phyloP scores from a whole-genome alignment of 331 rosid genomes.

The Acacia pycnantha region DNA sequence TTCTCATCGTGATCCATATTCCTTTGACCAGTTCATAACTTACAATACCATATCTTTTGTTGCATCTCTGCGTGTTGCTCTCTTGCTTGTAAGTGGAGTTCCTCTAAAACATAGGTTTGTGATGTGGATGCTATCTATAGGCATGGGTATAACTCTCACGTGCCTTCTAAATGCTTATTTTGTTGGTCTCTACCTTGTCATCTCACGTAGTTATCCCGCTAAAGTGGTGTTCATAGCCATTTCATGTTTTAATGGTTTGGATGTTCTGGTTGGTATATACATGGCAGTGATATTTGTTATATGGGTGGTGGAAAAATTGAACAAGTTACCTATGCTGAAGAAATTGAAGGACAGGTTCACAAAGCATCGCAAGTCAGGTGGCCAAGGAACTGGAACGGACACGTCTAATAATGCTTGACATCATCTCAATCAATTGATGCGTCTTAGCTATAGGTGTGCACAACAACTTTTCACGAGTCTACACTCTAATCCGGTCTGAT shows the following conservation, averaged over 20 bases:
- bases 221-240: too few relatives aligned
- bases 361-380: background rate
- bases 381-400: background rate
- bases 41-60: background rate
- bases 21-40: background rate
- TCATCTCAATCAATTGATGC: background rate
- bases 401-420: too few relatives aligned
- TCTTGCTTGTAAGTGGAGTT: background rate
- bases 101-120: background rate
- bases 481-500: too few relatives aligned
- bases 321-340: rapidly evolving
- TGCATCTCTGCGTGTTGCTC: background rate
- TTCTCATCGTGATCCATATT: rapidly evolving
- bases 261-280: background rate
- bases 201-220: background rate
- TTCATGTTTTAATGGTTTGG: background rate
- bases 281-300: background rate
- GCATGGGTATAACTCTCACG: background rate
- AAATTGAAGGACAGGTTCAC: too few relatives aligned
- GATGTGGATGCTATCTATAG: background rate
- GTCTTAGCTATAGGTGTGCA: background rate
- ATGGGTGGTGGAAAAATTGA: background rate
- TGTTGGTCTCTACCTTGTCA: background rate
- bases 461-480: background rate
- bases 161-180: background rate